phyloP scores from a whole-genome alignment of 805 yeast species.

The Lipomyces yamadae region DNA sequence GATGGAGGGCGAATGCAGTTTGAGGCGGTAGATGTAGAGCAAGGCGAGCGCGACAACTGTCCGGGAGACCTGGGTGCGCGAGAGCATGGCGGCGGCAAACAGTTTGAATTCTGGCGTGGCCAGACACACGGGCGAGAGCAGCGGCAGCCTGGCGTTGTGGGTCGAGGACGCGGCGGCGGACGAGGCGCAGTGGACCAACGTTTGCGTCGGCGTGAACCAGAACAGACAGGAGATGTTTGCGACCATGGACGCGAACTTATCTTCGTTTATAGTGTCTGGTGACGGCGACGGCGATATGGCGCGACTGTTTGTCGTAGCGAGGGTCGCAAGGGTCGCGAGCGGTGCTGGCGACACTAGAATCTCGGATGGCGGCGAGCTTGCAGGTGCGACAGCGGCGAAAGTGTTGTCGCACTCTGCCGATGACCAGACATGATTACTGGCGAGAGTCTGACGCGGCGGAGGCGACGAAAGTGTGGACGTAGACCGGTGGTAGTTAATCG shows the following conservation, averaged over 20 bases:
- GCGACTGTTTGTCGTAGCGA: slow-evolving; percentile 5
- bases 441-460: slow-evolving; percentile 10
- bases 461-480: slow-evolving; percentile 4
- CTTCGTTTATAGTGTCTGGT: slow-evolving; percentile 1
- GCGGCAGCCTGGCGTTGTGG: slow-evolving; percentile 16
- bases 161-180: not conserved
- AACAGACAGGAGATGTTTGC: slow-evolving; percentile 44
- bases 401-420: not conserved
- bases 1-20: slow-evolving; percentile 36
- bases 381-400: not conserved
- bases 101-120: slow-evolving; percentile 42
- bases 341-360: slow-evolving; percentile 10
- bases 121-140: slow-evolving; percentile 23
- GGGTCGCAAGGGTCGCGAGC: not conserved
- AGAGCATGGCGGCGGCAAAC: slow-evolving; percentile 42
- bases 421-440: not conserved
- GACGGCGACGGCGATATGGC: slow-evolving; percentile 2
- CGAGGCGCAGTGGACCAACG: slow-evolving; percentile 2
- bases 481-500: not conserved
- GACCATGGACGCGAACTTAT: slow-evolving; percentile 27
- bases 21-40: slow-evolving; percentile 44
- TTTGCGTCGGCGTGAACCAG: slow-evolving; percentile 41
- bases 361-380: slow-evolving; percentile 2
- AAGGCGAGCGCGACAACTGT: slow-evolving; percentile 45
- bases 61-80: slow-evolving; percentile 44